Evolutionary conservation across 1,284 basidiomycete species (phyloP), one percentile per base, ranked within the genome.

Genomic region (Heterobasidion annosum): DNA sequence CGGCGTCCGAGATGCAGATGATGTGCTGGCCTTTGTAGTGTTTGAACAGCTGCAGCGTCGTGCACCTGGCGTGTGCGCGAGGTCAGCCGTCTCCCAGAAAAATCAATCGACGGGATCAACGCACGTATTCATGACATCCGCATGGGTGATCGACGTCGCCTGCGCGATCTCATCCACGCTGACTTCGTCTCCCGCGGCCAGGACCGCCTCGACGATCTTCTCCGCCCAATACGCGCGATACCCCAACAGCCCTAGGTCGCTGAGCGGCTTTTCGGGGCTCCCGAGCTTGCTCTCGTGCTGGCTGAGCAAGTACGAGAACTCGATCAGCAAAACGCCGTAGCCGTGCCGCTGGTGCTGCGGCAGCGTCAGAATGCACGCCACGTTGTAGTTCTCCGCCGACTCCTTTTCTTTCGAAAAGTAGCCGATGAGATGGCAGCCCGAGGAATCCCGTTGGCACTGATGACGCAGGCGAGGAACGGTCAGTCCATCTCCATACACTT

Each of bases 331-430:
- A 66, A 93, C 93, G 55, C 97, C 97, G 69, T 93, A 98, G 1
- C 96, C 96, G 64, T 91, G 88, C 40, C 97, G 86, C 70, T 99
- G 97, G 68, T 98, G 91, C 68, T 99, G 97, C 7, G 97, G 97
- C 42, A 99, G 80, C 9, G 97, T 97, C 58, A 99, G 75, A 71
- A 99, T 98, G 78, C 97, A 99, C 0, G 97, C 96, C 53, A 99
- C 91, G 69, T 99, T 99, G 79, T 99, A 99, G 62, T 87, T 93
- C 65, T 99, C 96, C 13, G 96, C 90, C 6, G 85, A 97, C 68
- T 99, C 97, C 68, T 99, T 99, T 72, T 99, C 97, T 67, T 99
- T 99, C 35, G 94, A 98, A 70, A 99, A 99, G 73, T 98, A 99
- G 43, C 96, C 96, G 59, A 99, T 91, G 61, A 98, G 73, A 68